Conservation (phyloP, 371 early-diverging fungal species). For the Blastocladiella emersonii region DNA sequence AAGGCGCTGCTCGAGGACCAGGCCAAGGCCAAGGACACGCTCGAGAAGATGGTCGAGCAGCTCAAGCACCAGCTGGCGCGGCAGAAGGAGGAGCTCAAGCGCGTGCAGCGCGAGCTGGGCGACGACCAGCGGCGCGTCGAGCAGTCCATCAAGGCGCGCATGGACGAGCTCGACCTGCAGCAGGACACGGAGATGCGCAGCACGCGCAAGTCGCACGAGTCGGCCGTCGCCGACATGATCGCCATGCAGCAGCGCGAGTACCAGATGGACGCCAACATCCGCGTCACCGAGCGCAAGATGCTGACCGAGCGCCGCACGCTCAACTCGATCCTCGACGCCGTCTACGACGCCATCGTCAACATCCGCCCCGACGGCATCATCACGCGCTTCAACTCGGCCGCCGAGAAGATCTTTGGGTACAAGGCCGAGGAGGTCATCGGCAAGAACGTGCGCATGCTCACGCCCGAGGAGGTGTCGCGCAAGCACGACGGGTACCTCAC, state of each 20-base stretch:
- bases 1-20: neutral
- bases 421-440: slow-evolving; percentile 8
- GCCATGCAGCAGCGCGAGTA: slow-evolving; percentile 20
- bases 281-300: slow-evolving; percentile 18
- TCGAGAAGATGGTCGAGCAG: neutral
- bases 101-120: neutral
- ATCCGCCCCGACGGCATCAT: slow-evolving; percentile 14
- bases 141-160: neutral
- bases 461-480: slow-evolving; percentile 13
- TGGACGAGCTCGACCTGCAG: slow-evolving; percentile 11
- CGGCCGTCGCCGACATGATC: slow-evolving; percentile 10
- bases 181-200: slow-evolving; percentile 10
- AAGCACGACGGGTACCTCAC: slow-evolving; percentile 19
- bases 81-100: neutral
- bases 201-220: slow-evolving; percentile 10
- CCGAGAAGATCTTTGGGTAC: slow-evolving; percentile 10
- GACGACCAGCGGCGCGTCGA: neutral
- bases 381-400: slow-evolving; percentile 15
- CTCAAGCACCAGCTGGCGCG: neutral
- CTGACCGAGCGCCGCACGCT: slow-evolving; percentile 18
- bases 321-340: slow-evolving; percentile 16
- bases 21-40: neutral
- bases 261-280: slow-evolving; percentile 18
- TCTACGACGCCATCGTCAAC: slow-evolving; percentile 13
- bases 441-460: slow-evolving; percentile 18